These are phyloP conservation scores for Coffea eugenioides DNA, from an alignment of 257 asterid species.

Conservation along the genomic window DNA sequence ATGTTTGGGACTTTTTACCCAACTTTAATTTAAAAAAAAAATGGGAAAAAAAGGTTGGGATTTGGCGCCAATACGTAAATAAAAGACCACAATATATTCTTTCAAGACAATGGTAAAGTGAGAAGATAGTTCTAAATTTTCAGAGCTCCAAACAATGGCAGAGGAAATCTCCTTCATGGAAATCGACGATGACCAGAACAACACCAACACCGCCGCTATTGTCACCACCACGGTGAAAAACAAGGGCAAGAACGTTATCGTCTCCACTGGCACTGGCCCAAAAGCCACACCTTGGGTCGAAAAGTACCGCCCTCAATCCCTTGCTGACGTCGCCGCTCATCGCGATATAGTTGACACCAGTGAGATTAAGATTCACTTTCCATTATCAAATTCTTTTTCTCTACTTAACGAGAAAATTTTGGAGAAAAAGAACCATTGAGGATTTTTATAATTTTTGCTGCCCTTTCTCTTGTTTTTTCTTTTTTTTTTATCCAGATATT, in stretches of 20 bases:
- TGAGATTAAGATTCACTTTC: constrained; percentile 19
- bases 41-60: too few relatives aligned
- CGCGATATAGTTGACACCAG: constrained; percentile 94
- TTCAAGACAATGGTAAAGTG: background rate
- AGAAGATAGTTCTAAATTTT: background rate
- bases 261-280: constrained; percentile 39
- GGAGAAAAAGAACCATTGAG: too few relatives aligned
- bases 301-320: constrained; percentile 94
- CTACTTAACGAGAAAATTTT: background rate
- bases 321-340: constrained; percentile 96
- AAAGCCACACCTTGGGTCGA: constrained; percentile 93
- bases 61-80: background rate
- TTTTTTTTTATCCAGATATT: too few relatives aligned
- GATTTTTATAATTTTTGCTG: background rate
- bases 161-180: constrained; percentile 68
- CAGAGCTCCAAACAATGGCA: constrained; percentile 44
- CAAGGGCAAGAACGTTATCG: constrained; percentile 63
- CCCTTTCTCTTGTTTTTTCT: background rate
- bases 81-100: background rate
- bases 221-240: constrained; percentile 17
- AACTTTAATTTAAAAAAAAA: too few relatives aligned
- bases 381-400: background rate
- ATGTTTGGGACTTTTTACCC: too few relatives aligned
- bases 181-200: constrained; percentile 56
- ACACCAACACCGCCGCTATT: constrained; percentile 10